A percentile compares a stretch with the other conserved stretches of the same genome.
phyloP scores from a whole-genome alignment of 345 rosid genomes.

The Gossypium bickii region DNA sequence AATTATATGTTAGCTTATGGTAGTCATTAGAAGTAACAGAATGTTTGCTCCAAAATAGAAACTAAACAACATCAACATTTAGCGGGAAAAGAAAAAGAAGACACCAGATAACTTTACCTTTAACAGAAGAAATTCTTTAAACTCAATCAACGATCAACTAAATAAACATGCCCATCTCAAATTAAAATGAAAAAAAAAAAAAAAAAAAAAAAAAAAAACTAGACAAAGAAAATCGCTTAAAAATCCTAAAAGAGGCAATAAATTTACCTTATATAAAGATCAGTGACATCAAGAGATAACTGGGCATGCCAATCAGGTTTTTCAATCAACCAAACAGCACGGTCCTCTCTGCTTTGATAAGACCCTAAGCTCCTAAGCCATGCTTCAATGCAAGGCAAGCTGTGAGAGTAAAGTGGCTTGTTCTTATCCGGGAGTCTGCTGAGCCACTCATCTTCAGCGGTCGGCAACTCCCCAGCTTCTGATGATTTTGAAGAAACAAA shows the following conservation, averaged over 20 bases:
- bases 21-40: not conserved
- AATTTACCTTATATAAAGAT: slow-evolving; percentile 68
- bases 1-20: not conserved
- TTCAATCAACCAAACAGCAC: slow-evolving; percentile 71
- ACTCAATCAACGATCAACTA: not conserved
- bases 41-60: not conserved
- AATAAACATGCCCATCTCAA: not conserved
- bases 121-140: not conserved
- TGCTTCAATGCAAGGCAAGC: slow-evolving; percentile 88
- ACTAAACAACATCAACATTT: not conserved
- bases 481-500: slow-evolving; percentile 47
- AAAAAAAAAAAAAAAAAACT: not conserved
- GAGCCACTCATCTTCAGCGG: slow-evolving; percentile 74
- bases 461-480: slow-evolving; percentile 51
- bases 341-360: slow-evolving; percentile 65
- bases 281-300: slow-evolving; percentile 78
- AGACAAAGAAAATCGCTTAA: not conserved
- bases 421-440: slow-evolving; percentile 70
- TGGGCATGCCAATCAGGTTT: slow-evolving; percentile 90
- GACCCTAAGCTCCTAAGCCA: slow-evolving; percentile 79
- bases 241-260: too few relatives aligned
- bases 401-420: slow-evolving; percentile 83
- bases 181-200: not conserved
- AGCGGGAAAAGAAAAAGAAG: not conserved
- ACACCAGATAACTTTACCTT: not conserved